These are phyloP conservation scores for Aspergillus haitiensis DNA, from an alignment of 495 filamentous ascomycete species.

Conservation along the genomic window DNA sequence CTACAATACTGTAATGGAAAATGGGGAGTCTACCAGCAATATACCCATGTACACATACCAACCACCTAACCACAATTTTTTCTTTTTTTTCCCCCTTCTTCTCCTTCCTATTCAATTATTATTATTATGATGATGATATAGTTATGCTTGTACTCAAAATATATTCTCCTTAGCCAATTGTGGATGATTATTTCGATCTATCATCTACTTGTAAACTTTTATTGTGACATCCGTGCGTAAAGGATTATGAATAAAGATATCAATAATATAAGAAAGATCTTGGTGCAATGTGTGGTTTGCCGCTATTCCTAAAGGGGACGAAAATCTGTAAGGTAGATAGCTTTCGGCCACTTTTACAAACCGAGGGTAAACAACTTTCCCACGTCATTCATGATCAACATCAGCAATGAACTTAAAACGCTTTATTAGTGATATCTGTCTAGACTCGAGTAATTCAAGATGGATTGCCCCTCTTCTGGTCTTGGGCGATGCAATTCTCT, in stretches of 20 bases:
- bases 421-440: constrained; percentile 22
- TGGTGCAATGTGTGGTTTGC: background rate
- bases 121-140: background rate
- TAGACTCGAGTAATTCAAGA: constrained; percentile 56
- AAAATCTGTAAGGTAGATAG: no score
- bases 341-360: no score
- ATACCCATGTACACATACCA: constrained; percentile 31
- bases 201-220: background rate
- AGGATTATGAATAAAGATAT: background rate
- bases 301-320: constrained; percentile 29
- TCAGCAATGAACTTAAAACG: constrained; percentile 24
- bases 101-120: no score
- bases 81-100: background rate
- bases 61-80: constrained; percentile 13
- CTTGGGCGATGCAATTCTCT: constrained; percentile 71
- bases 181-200: background rate
- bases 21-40: constrained; percentile 18
- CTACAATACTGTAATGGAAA: background rate
- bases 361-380: no score
- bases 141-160: constrained; percentile 8
- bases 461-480: constrained; percentile 70
- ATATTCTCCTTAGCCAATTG: background rate
- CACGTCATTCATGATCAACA: constrained; percentile 1
- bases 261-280: background rate
- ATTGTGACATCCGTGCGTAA: no score